Evolutionary conservation across 306 rosid species (phyloP), one percentile per base, ranked within the genome.

Genomic region (Begonia loranthoides): DNA sequence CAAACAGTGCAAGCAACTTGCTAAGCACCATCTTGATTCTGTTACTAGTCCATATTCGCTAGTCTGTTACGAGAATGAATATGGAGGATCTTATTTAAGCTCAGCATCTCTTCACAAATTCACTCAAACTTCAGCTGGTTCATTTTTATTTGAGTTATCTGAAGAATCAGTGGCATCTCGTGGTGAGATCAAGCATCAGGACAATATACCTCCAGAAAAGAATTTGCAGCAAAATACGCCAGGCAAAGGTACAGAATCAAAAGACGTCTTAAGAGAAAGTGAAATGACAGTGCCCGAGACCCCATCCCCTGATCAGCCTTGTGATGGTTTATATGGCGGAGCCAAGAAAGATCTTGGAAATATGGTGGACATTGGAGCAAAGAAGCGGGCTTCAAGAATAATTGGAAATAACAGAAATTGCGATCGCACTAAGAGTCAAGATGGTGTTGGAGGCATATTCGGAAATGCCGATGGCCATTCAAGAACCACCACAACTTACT

Each of bases 1-100:
- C 48, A 86, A 72, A 75, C 81, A 90, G 55, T 80, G 87, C 92
- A 90, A 90, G 75, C 75, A 78, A 59, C 79, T 90, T 55, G 87
- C 86, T 55, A 67, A 87, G 59, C 92, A 90, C 71, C 99, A 90
- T 66, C 81, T 90, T 52, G 92, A 90, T 68, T 82, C 95, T 55
- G 95, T 78, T 68, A 90, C 95, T 28, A 86, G 99, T 68, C 95
- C 95, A 52, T 86, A 90, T 63, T 90, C 99, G 46, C 84, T 80
- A 74, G 92, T 83, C 63, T 83, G 92, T 76, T 76, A 82, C 33
- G 77, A 72, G 57, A 83, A 71, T 49, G 84, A 83, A 41, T 70
- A 72, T 61, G 87, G 81, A 67, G 68, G 73, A 12, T 62, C 59
- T 54, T 68, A 72, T 64, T 62, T 61, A 54, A 74, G 65, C 55